A percentile compares a stretch with the other conserved stretches of the same genome.
These are phyloP conservation scores for Apiotrichum gracile DNA, from an alignment of 1,284 basidiomycete species.

Conservation along the genomic window DNA sequence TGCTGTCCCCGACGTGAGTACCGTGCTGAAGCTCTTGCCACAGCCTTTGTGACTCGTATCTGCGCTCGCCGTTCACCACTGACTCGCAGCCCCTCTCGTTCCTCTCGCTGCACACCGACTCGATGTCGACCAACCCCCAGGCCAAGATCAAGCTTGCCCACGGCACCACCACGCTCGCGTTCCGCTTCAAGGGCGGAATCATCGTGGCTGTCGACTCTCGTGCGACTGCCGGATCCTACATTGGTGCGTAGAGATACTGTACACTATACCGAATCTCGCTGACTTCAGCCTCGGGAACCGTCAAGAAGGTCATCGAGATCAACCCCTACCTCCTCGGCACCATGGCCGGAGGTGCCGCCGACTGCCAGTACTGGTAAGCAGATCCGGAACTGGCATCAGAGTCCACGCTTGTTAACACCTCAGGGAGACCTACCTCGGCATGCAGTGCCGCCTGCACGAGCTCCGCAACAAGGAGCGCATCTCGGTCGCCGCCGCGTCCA, in stretches of 20 bases:
- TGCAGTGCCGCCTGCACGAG: constrained; percentile 95
- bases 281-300: constrained; percentile 74
- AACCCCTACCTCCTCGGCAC: constrained; percentile 97
- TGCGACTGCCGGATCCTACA: constrained; percentile 93
- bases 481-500: constrained; percentile 95
- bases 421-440: constrained; percentile 97
- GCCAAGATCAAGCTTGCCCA: constrained; percentile 98
- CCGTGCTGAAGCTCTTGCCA: background rate
- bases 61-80: too few species aligned
- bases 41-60: background rate
- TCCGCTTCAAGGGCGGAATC: constrained; percentile 93
- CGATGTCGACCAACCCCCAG: constrained; percentile 75
- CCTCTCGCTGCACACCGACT: constrained; percentile 83
- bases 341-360: constrained; percentile 96
- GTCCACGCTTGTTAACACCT: background rate
- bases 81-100: constrained; percentile 72
- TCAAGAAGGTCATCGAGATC: constrained; percentile 99
- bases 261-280: background rate
- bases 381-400: background rate
- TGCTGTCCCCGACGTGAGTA: constrained; percentile 43
- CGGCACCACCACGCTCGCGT: constrained; percentile 97
- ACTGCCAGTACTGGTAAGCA: constrained; percentile 48
- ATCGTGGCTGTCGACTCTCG: constrained; percentile 97
- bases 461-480: constrained; percentile 96
- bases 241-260: constrained; percentile 59